phyloP scores from a whole-genome alignment of 2,329 filamentous ascomycete genomes.

The Aspergillus brunneoviolaceus region DNA sequence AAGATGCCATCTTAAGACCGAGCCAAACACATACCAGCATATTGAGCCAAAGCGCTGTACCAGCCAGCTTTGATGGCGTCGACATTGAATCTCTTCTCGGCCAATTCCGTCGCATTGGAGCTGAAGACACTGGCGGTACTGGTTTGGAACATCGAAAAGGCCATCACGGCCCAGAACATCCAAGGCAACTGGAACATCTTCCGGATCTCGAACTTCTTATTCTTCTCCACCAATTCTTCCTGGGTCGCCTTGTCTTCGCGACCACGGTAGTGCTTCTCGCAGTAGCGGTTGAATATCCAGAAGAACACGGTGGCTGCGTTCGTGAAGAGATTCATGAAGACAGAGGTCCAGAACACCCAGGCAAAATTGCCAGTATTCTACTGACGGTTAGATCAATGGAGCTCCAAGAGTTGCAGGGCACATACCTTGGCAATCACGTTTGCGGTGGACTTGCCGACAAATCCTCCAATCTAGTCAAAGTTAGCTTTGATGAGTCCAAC shows the following conservation, averaged over 20 bases:
- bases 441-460: conserved; percentile 60
- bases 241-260: conserved; percentile 57
- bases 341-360: conserved; percentile 64
- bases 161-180: conserved; percentile 58
- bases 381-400: conserved; percentile 2
- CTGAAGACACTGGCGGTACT: conserved; percentile 56
- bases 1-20: too few species aligned
- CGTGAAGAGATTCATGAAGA: conserved; percentile 65
- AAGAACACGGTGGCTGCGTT: conserved; percentile 56
- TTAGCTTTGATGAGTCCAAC: neutral
- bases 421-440: conserved; percentile 55
- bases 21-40: conserved; percentile 39
- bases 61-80: conserved; percentile 57
- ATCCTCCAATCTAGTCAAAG: conserved; percentile 50
- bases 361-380: conserved; percentile 59
- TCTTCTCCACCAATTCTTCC: conserved; percentile 60
- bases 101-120: conserved; percentile 61
- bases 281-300: conserved; percentile 57
- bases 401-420: neutral
- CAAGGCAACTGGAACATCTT: conserved; percentile 61
- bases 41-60: conserved; percentile 59
- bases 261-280: conserved; percentile 49
- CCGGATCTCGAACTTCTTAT: conserved; percentile 55
- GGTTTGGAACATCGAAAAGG: conserved; percentile 60
- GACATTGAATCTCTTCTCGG: conserved; percentile 59